Conservation (phyloP, 805 yeast genomes). For the Cyberlindnera xishuangbannaensis region DNA sequence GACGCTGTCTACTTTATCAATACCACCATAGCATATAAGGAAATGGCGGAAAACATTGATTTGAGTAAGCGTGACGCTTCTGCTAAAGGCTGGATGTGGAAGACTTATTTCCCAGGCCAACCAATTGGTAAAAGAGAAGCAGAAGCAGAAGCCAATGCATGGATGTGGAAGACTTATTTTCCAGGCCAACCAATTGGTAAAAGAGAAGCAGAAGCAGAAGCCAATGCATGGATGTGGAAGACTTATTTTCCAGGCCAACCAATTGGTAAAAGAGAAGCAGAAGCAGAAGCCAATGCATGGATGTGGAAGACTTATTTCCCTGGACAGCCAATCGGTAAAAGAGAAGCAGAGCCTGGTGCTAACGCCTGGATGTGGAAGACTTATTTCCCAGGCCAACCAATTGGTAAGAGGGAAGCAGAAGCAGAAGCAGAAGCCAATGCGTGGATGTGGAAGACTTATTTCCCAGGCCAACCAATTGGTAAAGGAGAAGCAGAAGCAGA, state of each 20-base stretch:
- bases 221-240: constrained; percentile 23
- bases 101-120: constrained; percentile 14
- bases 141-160: constrained; percentile 19
- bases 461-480: constrained; percentile 16
- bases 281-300: constrained; percentile 22
- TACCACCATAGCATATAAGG: constrained; percentile 20
- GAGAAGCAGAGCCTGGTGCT: constrained; percentile 18
- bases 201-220: constrained; percentile 15
- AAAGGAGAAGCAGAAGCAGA: constrained; percentile 1
- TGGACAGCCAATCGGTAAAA: constrained; percentile 19
- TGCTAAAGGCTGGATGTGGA: constrained; percentile 22
- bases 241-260: constrained; percentile 13
- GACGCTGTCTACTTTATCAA: constrained; percentile 24
- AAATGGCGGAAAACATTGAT: constrained; percentile 10
- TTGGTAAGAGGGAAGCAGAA: constrained; percentile 13
- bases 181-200: constrained; percentile 19
- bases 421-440: constrained; percentile 19
- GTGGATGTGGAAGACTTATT: constrained; percentile 15
- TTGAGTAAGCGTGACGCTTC: constrained; percentile 19
- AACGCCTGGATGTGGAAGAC: constrained; percentile 18
- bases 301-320: constrained; percentile 14
- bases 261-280: constrained; percentile 16
- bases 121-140: constrained; percentile 20
- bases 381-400: constrained; percentile 17
- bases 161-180: constrained; percentile 16